Conservation (phyloP, 192 early-diverging fungal genomes). For the Linnemannia elongata region DNA sequence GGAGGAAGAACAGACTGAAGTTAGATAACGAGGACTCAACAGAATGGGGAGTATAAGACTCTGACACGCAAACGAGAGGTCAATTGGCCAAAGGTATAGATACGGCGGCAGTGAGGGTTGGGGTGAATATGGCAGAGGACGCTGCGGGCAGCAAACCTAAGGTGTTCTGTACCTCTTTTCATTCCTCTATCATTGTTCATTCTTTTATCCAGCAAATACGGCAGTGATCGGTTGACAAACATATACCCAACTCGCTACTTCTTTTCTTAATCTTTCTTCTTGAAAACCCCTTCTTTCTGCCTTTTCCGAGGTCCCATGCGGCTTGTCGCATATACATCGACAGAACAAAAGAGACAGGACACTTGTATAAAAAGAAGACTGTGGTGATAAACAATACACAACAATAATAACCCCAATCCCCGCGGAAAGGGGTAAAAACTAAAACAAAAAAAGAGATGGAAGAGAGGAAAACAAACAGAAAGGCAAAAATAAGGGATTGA, state of each 20-base stretch:
- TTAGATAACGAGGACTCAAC: background rate
- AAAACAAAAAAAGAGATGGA: background rate
- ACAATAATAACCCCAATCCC: background rate
- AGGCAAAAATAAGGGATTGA: background rate
- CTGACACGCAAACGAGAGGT: background rate
- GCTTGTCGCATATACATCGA: background rate
- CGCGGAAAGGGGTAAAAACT: conserved; percentile 7
- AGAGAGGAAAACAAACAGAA: background rate
- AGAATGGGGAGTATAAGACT: background rate
- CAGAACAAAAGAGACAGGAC: background rate
- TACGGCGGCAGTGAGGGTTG: background rate
- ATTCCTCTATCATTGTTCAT: background rate
- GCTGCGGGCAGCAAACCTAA: background rate
- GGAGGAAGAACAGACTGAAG: background rate
- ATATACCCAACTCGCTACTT: background rate
- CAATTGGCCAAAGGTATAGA: background rate
- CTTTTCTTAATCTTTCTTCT: background rate
- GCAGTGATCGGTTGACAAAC: background rate
- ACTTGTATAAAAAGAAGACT: background rate
- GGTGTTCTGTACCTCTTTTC: background rate
- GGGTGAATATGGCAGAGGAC: background rate
- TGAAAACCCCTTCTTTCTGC: background rate
- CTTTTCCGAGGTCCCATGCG: conserved; percentile 6
- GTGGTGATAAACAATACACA: background rate
- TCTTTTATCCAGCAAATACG: background rate